A percentile compares a stretch with the other conserved stretches of the same genome.
phyloP scores from a whole-genome alignment of 2,329 filamentous ascomycete species.

The Claviceps humidiphila region DNA sequence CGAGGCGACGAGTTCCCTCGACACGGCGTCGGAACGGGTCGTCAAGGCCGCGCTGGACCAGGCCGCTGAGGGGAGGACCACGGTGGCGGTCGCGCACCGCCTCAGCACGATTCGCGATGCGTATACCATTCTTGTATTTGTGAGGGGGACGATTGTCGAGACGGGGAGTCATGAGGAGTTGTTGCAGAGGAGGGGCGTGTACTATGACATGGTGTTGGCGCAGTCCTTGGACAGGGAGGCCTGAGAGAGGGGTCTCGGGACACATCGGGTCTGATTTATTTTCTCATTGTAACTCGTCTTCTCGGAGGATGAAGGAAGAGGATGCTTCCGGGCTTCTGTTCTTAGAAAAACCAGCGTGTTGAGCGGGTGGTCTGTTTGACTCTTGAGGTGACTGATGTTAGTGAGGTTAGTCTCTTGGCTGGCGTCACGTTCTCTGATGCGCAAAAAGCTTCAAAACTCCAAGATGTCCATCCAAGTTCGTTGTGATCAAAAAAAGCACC shows the following conservation, averaged over 20 bases:
- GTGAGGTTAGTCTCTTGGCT: too few species aligned
- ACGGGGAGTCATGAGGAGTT: slow-evolving; percentile 47
- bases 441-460: too few species aligned
- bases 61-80: slow-evolving; percentile 7
- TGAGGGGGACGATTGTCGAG: slow-evolving; percentile 33
- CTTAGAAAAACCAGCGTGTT: too few species aligned
- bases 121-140: slow-evolving; percentile 49
- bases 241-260: not conserved
- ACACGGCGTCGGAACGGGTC: slow-evolving; percentile 37
- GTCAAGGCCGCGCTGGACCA: slow-evolving; percentile 8
- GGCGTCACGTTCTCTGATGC: too few species aligned
- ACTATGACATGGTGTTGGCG: slow-evolving; percentile 39
- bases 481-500: too few species aligned
- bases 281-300: too few species aligned
- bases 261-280: too few species aligned
- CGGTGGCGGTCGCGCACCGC: slow-evolving; percentile 8
- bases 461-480: too few species aligned
- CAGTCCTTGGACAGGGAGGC: slow-evolving; percentile 24
- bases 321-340: too few species aligned
- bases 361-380: too few species aligned
- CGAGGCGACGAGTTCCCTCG: slow-evolving; percentile 42
- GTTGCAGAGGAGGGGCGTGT: slow-evolving; percentile 32
- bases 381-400: too few species aligned
- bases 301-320: too few species aligned
- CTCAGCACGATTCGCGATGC: slow-evolving; percentile 7